These are phyloP conservation scores for Tetrapisispora iriomotensis DNA, from an alignment of 805 yeast species.

Conservation along the genomic window DNA sequence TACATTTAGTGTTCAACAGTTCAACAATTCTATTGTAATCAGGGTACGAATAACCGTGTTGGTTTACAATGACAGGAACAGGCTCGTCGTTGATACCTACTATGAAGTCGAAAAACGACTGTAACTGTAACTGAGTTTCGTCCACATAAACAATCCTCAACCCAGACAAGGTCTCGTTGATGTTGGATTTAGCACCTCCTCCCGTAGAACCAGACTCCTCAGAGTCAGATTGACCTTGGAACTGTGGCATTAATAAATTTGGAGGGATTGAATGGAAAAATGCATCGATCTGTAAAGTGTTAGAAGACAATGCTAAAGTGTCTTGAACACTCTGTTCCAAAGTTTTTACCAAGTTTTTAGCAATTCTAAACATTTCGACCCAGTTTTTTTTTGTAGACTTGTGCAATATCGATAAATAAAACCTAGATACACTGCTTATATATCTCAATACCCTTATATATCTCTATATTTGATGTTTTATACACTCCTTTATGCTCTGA, in stretches of 20 bases:
- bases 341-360: slow-evolving; percentile 50
- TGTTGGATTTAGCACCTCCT: background rate
- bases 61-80: slow-evolving; percentile 31
- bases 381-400: background rate
- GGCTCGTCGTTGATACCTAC: slow-evolving; percentile 72
- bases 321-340: slow-evolving; percentile 37
- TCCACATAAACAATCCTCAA: slow-evolving; percentile 48
- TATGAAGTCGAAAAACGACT: slow-evolving; percentile 81
- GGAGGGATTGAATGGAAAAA: slow-evolving; percentile 31
- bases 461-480: too few relatives aligned
- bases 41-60: slow-evolving; percentile 30
- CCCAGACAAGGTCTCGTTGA: slow-evolving; percentile 35
- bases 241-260: slow-evolving; percentile 20
- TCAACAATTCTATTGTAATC: slow-evolving; percentile 33
- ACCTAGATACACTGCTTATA: too few relatives aligned
- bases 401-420: too few relatives aligned
- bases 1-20: slow-evolving; percentile 16
- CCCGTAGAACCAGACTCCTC: background rate
- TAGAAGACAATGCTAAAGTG: slow-evolving; percentile 30
- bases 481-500: too few relatives aligned
- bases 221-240: slow-evolving; percentile 4
- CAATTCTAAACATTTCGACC: slow-evolving; percentile 48
- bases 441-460: too few relatives aligned
- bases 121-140: slow-evolving; percentile 48
- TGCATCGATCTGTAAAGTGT: slow-evolving; percentile 26